Percentiles rank a stretch among this genome's conserved stretches.
These are phyloP conservation scores for Cytospora piceicola DNA, from an alignment of 2,329 filamentous ascomycete species.

Conservation along the genomic window DNA sequence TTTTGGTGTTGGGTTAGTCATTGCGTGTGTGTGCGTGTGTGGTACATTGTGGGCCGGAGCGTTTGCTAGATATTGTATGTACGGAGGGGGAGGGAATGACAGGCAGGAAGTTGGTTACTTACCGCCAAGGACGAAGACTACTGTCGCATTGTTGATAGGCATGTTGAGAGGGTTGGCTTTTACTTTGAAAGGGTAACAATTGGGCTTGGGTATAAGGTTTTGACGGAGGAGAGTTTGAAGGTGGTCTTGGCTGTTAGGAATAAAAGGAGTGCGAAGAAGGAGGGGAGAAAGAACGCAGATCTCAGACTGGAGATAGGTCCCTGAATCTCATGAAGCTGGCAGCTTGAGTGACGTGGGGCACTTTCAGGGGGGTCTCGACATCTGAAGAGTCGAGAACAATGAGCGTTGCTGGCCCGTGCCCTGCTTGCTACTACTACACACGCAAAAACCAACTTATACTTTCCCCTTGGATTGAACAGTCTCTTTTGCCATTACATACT, in stretches of 20 bases:
- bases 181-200: neutral
- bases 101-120: conserved; percentile 1
- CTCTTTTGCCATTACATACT: neutral
- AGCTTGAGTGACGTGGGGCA: conserved; percentile 25
- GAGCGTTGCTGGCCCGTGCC: conserved; percentile 21
- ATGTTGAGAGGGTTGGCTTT: conserved; percentile 13
- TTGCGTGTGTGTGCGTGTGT: neutral
- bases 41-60: neutral
- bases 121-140: conserved; percentile 32
- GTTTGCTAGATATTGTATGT: neutral
- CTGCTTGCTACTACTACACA: neutral
- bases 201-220: neutral
- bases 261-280: conserved; percentile 3
- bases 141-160: conserved; percentile 32
- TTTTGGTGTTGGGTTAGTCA: neutral
- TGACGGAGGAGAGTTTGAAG: neutral
- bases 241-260: conserved; percentile 1
- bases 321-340: conserved; percentile 19
- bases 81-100: too few relatives aligned
- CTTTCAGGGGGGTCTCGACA: conserved; percentile 15
- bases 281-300: conserved; percentile 1
- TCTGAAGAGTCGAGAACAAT: conserved; percentile 14
- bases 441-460: neutral
- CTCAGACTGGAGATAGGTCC: conserved; percentile 13
- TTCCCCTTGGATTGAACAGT: neutral